Percentiles rank a stretch among this genome's conserved stretches.
Conservation (phyloP, 208 protist genomes). For the Trypanosoma brucei region DNA sequence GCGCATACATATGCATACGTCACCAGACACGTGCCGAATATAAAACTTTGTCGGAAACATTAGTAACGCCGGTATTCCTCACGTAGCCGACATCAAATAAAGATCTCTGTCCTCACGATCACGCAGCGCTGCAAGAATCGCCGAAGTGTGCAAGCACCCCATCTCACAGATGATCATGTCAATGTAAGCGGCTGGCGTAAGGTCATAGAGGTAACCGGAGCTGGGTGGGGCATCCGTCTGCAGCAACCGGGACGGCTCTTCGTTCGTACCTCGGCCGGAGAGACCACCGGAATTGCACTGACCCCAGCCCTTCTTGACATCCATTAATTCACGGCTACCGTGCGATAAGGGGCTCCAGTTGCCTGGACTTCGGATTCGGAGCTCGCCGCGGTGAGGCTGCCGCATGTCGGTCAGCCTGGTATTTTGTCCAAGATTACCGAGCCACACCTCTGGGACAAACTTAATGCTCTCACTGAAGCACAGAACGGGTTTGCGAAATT, state of each 20-base stretch:
- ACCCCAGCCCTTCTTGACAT: not conserved
- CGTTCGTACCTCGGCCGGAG: not conserved
- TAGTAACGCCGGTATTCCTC: not conserved
- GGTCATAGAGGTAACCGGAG: constrained; percentile 73
- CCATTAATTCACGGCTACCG: not conserved
- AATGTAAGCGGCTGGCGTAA: constrained; percentile 69
- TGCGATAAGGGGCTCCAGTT: not conserved
- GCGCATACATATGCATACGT: no score
- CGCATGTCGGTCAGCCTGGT: constrained; percentile 72
- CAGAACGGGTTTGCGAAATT: constrained; percentile 93
- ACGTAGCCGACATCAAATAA: constrained; percentile 25
- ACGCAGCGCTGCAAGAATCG: constrained; percentile 65
- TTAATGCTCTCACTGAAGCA: constrained; percentile 98
- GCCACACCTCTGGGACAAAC: constrained; percentile 94
- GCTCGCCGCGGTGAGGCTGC: constrained; percentile 10
- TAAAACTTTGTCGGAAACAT: no score
- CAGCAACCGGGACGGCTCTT: not conserved
- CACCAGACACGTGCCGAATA: no score
- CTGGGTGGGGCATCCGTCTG: constrained; percentile 18
- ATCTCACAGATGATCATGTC: constrained; percentile 88
- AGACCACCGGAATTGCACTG: not conserved
- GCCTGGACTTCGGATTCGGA: not conserved
- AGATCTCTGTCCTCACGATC: constrained; percentile 54
- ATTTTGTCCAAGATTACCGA: constrained; percentile 95
- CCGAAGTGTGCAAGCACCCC: constrained; percentile 75